These are phyloP conservation scores for Trichophyton benhamiae DNA, from an alignment of 2,329 filamentous ascomycete genomes.

Conservation along the genomic window DNA sequence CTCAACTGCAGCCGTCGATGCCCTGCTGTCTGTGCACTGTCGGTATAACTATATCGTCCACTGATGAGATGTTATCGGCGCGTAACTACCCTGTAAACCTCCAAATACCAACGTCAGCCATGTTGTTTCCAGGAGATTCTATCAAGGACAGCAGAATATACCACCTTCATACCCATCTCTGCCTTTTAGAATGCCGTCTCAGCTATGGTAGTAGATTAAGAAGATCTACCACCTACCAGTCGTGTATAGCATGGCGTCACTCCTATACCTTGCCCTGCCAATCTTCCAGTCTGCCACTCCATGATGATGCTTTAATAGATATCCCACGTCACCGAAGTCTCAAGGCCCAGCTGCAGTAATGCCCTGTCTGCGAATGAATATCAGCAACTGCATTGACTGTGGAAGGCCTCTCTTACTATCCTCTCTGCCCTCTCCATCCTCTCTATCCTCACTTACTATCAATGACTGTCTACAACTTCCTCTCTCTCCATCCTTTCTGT, in stretches of 20 bases:
- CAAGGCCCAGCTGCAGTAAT: too few species aligned
- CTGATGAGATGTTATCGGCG: too few species aligned
- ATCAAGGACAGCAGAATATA: neutral
- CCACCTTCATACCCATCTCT: neutral
- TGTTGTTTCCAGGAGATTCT: neutral
- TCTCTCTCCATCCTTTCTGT: neutral
- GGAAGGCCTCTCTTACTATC: too few species aligned
- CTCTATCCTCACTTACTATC: neutral
- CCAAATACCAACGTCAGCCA: too few species aligned
- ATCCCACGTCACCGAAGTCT: too few species aligned
- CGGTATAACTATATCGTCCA: too few species aligned
- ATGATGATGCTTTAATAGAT: neutral
- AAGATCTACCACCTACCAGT: neutral
- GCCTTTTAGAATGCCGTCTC: neutral
- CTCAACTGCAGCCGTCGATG: too few species aligned
- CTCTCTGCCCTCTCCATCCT: neutral
- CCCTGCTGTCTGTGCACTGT: too few species aligned
- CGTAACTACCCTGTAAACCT: neutral
- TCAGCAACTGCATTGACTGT: neutral
- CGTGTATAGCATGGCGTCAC: neutral
- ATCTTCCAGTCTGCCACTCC: neutral
- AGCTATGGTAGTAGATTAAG: neutral
- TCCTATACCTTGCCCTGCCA: neutral
- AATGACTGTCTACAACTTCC: neutral
- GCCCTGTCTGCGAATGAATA: neutral